These are phyloP conservation scores for Botryotinia narcissicola DNA, from an alignment of 2,329 filamentous ascomycete genomes.

Conservation along the genomic window DNA sequence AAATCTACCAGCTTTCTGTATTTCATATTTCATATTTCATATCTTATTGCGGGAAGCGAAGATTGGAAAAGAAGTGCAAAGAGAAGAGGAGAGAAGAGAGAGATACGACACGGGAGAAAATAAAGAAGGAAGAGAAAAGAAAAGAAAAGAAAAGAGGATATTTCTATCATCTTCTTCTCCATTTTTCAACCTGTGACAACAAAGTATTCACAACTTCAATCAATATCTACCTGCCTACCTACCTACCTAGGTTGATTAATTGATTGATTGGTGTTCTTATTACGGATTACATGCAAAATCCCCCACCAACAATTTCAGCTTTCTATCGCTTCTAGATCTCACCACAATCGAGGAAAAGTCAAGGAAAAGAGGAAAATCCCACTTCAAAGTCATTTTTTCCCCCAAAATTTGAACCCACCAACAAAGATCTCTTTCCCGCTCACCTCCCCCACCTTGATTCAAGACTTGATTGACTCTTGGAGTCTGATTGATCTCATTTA, in stretches of 20 bases:
- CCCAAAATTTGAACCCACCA: background rate
- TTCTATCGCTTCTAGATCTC: conserved; percentile 5
- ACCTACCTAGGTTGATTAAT: background rate
- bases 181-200: background rate
- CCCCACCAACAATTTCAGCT: conserved; percentile 11
- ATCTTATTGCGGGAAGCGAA: background rate
- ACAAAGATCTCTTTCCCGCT: conserved; percentile 1
- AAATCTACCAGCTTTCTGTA: background rate
- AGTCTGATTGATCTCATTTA: background rate
- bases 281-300: background rate
- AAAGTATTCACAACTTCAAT: background rate
- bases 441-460: background rate
- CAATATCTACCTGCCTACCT: too few species aligned
- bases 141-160: background rate
- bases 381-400: background rate
- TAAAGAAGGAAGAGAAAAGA: too few species aligned
- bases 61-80: background rate
- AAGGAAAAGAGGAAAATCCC: conserved; percentile 7
- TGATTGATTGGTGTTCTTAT: background rate
- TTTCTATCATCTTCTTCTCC: background rate
- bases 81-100: too few species aligned
- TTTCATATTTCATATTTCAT: background rate
- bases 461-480: background rate
- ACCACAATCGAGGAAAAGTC: background rate
- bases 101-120: too few species aligned